Conservation (phyloP, 495 filamentous ascomycete species). For the Immersiella caudata region DNA sequence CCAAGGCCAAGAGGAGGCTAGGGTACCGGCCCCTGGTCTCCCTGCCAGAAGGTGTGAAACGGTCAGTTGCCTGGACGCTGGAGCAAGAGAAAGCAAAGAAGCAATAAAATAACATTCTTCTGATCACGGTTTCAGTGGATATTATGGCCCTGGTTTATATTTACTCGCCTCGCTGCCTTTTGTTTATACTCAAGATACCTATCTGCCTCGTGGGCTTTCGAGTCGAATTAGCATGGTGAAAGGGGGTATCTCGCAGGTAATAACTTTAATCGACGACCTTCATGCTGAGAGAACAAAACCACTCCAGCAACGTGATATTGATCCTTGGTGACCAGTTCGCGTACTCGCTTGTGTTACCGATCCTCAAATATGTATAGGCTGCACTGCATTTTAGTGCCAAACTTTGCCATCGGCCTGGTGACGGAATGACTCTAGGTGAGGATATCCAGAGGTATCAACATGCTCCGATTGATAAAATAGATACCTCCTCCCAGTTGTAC, state of each 20-base stretch:
- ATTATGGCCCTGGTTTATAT: neutral
- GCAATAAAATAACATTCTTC: neutral
- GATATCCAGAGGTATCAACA: conserved; percentile 2
- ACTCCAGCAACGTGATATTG: no score
- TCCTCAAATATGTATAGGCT: no score
- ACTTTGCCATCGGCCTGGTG: no score
- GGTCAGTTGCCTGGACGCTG: conserved; percentile 67
- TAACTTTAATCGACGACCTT: conserved; percentile 14
- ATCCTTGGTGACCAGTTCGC: no score
- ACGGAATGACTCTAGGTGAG: no score
- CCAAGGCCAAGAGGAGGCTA: conserved; percentile 79
- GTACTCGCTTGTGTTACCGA: no score
- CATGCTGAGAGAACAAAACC: neutral
- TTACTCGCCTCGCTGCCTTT: neutral
- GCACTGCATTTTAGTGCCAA: no score
- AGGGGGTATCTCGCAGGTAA: neutral
- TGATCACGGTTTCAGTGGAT: neutral
- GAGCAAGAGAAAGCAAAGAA: conserved; percentile 51
- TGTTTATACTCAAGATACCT: conserved; percentile 7
- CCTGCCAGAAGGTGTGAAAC: conserved; percentile 72
- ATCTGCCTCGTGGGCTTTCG: conserved; percentile 4
- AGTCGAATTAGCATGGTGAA: conserved; percentile 5
- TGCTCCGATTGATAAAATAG: conserved; percentile 4
- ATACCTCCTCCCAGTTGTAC: neutral
- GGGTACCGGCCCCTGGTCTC: conserved; percentile 75